Conservation (phyloP, 495 filamentous ascomycete species). For the Penicillium tannophilum region DNA sequence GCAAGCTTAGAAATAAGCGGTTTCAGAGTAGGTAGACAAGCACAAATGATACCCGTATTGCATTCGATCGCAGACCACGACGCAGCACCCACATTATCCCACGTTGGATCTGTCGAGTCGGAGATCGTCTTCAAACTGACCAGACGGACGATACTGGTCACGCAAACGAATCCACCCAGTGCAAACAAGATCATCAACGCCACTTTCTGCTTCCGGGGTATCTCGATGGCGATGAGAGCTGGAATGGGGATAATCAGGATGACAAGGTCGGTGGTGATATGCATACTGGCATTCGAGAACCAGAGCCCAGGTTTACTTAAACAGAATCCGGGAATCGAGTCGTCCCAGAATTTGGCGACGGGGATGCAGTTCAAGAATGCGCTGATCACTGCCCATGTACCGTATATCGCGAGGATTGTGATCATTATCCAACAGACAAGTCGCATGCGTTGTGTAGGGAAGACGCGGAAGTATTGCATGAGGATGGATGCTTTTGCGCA, state of each 20-base stretch:
- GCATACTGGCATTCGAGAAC: slow-evolving; percentile 54
- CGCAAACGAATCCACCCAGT: slow-evolving; percentile 51
- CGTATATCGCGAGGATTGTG: slow-evolving; percentile 40
- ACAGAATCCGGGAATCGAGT: slow-evolving; percentile 35
- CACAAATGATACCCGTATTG: slow-evolving; percentile 84
- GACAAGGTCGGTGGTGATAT: slow-evolving; percentile 53
- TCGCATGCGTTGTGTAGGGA: slow-evolving; percentile 42
- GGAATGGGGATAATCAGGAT: slow-evolving; percentile 56
- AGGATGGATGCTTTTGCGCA: slow-evolving; percentile 55
- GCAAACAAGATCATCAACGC: slow-evolving; percentile 52
- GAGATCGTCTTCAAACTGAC: slow-evolving; percentile 39
- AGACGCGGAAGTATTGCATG: slow-evolving; percentile 52
- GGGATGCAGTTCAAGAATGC: slow-evolving; percentile 51
- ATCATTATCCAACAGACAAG: slow-evolving; percentile 48
- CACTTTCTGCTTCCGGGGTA: slow-evolving; percentile 50
- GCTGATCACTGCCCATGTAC: slow-evolving; percentile 45
- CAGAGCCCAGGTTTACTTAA: slow-evolving; percentile 45
- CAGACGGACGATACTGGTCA: slow-evolving; percentile 47
- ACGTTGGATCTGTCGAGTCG: slow-evolving; percentile 46
- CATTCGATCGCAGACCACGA: slow-evolving; percentile 91
- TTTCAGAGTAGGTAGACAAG: slow-evolving; percentile 84
- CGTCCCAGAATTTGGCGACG: slow-evolving; percentile 48
- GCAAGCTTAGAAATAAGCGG: slow-evolving; percentile 62
- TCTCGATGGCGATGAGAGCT: slow-evolving; percentile 46
- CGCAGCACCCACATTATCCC: slow-evolving; percentile 59